Conservation (phyloP, 345 rosid genomes). For the Gossypium raimondii region DNA sequence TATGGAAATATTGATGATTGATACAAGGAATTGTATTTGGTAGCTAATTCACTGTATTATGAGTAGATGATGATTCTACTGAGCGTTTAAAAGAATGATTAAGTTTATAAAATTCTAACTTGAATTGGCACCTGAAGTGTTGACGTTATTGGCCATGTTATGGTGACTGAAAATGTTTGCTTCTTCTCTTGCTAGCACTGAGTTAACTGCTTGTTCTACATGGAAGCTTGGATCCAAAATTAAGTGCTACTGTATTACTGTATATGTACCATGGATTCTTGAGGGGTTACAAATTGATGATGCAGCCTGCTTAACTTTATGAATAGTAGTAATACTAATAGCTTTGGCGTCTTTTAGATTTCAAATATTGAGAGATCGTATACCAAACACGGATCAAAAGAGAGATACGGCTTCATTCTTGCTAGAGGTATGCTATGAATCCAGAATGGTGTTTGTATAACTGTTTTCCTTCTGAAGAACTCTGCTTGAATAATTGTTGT, state of each 20-base stretch:
- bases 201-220: not conserved
- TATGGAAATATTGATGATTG: not conserved
- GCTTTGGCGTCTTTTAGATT: conserved; percentile 47
- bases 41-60: not conserved
- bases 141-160: not conserved
- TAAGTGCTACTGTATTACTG: not conserved
- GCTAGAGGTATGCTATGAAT: conserved; percentile 57
- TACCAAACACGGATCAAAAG: conserved; percentile 87
- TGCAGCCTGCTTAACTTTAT: not conserved
- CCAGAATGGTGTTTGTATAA: not conserved
- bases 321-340: not conserved
- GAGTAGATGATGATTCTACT: not conserved
- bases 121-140: not conserved
- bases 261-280: not conserved
- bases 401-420: conserved; percentile 93
- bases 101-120: not conserved
- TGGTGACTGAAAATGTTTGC: not conserved
- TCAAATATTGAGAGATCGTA: conserved; percentile 85
- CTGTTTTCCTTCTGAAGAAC: not conserved
- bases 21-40: not conserved
- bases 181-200: not conserved
- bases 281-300: not conserved
- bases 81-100: not conserved
- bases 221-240: not conserved
- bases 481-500: conserved; percentile 10